These are phyloP conservation scores for Pneumocystis jirovecii DNA, from an alignment of 1,139 yeast species.

Conservation along the genomic window DNA sequence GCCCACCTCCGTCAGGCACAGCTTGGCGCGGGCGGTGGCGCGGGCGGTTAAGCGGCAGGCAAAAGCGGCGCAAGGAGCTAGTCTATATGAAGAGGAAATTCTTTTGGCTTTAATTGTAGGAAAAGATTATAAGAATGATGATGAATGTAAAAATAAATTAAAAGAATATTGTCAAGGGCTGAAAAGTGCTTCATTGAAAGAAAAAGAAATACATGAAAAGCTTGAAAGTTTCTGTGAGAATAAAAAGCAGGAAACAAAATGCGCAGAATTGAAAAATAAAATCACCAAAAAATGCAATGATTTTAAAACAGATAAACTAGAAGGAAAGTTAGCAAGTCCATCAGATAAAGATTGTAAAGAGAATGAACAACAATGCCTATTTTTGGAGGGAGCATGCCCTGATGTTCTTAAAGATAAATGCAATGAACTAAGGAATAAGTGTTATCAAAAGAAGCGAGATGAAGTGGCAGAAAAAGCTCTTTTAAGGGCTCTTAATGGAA, in stretches of 20 bases:
- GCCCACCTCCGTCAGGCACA: too few species aligned
- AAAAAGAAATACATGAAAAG: background rate
- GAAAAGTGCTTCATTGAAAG: background rate
- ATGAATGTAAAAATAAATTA: background rate
- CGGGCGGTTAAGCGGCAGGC: background rate
- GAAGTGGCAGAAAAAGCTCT: background rate
- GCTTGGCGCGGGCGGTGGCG: background rate
- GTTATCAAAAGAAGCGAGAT: background rate
- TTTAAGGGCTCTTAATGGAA: background rate
- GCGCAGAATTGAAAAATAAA: background rate
- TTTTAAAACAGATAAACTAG: background rate
- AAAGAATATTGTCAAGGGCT: background rate
- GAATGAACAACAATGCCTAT: background rate
- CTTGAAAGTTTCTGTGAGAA: background rate
- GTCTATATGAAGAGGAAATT: background rate
- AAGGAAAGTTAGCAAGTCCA: background rate
- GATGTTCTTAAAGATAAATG: background rate
- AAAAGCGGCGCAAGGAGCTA: background rate
- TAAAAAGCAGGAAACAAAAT: background rate
- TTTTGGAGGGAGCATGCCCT: background rate
- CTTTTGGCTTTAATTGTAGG: background rate
- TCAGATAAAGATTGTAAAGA: background rate
- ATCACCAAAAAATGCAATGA: background rate
- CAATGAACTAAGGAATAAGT: background rate
- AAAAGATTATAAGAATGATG: background rate